These are phyloP conservation scores for Cryptococcus neoformans DNA, from an alignment of 1,284 basidiomycete species.

Conservation along the genomic window DNA sequence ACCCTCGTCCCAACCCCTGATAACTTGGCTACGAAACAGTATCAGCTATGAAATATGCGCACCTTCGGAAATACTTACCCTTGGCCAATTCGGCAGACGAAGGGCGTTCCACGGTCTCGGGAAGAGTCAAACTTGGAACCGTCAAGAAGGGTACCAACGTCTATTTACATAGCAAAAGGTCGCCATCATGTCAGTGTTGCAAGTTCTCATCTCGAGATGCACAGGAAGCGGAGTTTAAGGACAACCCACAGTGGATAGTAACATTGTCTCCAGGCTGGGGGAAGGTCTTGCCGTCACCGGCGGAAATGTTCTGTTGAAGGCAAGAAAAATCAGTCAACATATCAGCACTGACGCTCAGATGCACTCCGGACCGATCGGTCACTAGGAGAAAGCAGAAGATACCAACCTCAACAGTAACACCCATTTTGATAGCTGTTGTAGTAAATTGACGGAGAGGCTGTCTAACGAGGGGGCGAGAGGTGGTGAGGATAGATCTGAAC, in stretches of 20 bases:
- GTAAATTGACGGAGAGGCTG: slow-evolving; percentile 30
- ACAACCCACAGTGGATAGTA: slow-evolving; percentile 47
- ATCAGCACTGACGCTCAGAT: background rate
- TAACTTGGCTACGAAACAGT: slow-evolving; percentile 19
- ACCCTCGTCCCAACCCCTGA: slow-evolving; percentile 83
- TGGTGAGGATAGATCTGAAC: slow-evolving; percentile 18
- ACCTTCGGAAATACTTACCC: slow-evolving; percentile 9
- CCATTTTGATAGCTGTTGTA: slow-evolving; percentile 47
- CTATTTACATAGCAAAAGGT: slow-evolving; percentile 14
- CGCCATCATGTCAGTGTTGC: background rate
- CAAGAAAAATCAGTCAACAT: background rate
- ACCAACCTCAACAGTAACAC: slow-evolving; percentile 47
- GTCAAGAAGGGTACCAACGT: slow-evolving; percentile 50
- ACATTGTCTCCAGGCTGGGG: slow-evolving; percentile 47
- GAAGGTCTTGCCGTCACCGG: slow-evolving; percentile 50
- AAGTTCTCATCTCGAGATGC: too few relatives aligned
- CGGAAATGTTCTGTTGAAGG: slow-evolving; percentile 30
- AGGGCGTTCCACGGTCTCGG: slow-evolving; percentile 56
- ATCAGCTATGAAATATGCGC: background rate
- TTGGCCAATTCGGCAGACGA: slow-evolving; percentile 65
- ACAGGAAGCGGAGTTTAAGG: background rate
- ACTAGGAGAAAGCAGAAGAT: background rate
- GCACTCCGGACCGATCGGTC: background rate
- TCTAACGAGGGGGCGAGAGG: slow-evolving; percentile 12
- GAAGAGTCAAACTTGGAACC: slow-evolving; percentile 52